Evolutionary conservation across 225 moss, liverwort and hornwort genomes (phyloP).

Genomic region (Pseudoscleropodium purum): DNA sequence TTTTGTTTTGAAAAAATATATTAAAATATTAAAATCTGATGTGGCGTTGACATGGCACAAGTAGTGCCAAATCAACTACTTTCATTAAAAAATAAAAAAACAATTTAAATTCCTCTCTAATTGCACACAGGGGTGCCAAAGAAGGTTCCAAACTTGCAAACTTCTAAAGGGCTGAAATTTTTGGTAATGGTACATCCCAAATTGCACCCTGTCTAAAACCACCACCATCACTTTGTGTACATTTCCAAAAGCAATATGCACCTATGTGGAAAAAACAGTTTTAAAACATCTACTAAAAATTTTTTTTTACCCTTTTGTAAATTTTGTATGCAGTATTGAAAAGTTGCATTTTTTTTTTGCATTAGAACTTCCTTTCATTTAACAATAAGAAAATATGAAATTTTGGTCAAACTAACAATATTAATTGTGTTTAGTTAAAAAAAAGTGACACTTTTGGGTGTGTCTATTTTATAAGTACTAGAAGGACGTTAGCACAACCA

Average conservation of each 20-base stretch:
- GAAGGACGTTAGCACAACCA: no score
- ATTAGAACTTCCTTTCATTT: not conserved
- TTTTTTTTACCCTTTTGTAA: not conserved
- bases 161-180: no score
- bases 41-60: no score
- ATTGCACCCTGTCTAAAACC: not conserved
- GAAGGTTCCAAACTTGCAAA: no score
- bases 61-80: no score
- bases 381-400: not conserved
- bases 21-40: no score
- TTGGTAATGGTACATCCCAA: not conserved
- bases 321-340: not conserved
- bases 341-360: no score
- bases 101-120: no score
- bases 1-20: no score
- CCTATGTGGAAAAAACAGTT: not conserved
- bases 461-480: rapidly evolving
- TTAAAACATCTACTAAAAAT: not conserved
- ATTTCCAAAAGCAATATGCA: not conserved
- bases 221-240: rapidly evolving
- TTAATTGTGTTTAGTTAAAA: not conserved
- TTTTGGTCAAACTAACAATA: not conserved
- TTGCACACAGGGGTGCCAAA: no score
- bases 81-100: no score
- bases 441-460: no score